These are phyloP conservation scores for Cephalotrichum gorgonifer DNA, from an alignment of 2,329 filamentous ascomycete species.

Conservation along the genomic window DNA sequence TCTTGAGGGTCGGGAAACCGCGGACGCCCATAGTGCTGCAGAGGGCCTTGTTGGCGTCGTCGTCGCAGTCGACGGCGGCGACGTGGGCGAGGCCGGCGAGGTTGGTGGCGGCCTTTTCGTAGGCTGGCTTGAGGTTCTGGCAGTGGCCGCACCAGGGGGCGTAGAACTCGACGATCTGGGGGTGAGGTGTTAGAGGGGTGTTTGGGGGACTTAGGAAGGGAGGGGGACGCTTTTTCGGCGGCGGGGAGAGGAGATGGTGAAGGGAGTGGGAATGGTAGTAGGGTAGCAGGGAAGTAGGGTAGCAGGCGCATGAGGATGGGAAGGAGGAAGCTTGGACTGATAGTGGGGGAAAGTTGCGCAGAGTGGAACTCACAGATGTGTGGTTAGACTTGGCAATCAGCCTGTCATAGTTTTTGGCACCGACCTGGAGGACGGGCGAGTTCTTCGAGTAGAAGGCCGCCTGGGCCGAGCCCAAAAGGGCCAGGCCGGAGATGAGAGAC, in stretches of 20 bases:
- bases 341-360: not conserved
- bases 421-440: slow-evolving; percentile 78
- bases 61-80: slow-evolving; percentile 89
- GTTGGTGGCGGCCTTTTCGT: slow-evolving; percentile 84
- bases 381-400: slow-evolving; percentile 84
- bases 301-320: not conserved
- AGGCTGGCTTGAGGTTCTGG: slow-evolving; percentile 88
- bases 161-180: slow-evolving; percentile 71
- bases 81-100: slow-evolving; percentile 91
- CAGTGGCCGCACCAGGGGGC: slow-evolving; percentile 98
- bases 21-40: slow-evolving; percentile 80
- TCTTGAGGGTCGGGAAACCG: slow-evolving; percentile 94
- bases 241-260: not conserved
- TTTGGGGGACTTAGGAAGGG: not conserved
- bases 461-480: slow-evolving; percentile 53
- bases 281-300: too few relatives aligned
- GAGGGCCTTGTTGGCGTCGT: slow-evolving; percentile 80
- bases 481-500: slow-evolving; percentile 46
- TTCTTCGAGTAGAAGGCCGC: slow-evolving; percentile 75
- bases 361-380: slow-evolving; percentile 58
- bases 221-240: not conserved
- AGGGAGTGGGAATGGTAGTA: too few relatives aligned
- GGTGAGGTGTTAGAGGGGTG: not conserved
- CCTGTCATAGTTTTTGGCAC: slow-evolving; percentile 66
- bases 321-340: too few relatives aligned